phyloP scores from a whole-genome alignment of 2,329 filamentous ascomycete species.

The Fusarium begoniae region DNA sequence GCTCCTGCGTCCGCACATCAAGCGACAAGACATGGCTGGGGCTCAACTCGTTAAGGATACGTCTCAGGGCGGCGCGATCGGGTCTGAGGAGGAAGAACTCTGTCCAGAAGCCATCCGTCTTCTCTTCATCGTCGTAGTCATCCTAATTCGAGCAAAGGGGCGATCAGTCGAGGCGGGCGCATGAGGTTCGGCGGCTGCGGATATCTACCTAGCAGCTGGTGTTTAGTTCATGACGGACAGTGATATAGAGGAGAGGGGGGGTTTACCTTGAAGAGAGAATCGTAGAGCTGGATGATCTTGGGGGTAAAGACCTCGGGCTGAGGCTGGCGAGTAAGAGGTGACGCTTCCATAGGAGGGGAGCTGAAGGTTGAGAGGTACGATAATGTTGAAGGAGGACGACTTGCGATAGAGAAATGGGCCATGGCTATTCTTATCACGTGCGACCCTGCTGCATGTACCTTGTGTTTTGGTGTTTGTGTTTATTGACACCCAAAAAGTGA shows the following conservation, averaged over 20 bases:
- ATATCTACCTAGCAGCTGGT: conserved; percentile 40
- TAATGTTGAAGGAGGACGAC: conserved; percentile 24
- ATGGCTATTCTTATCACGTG: conserved; percentile 20
- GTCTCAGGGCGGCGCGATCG: conserved; percentile 73
- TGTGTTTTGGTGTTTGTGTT: neutral
- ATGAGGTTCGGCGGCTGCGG: conserved; percentile 13
- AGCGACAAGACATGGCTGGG: conserved; percentile 80
- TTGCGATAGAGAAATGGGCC: conserved; percentile 31
- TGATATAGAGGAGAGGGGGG: neutral
- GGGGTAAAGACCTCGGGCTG: conserved; percentile 91
- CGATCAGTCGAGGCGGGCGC: conserved; percentile 44
- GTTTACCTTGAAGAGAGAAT: conserved; percentile 79
- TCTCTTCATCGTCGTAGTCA: conserved; percentile 72
- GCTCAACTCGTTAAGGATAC: conserved; percentile 73
- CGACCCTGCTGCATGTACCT: neutral
- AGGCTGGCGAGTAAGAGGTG: conserved; percentile 91
- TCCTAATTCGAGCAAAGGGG: conserved; percentile 55
- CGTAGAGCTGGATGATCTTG: conserved; percentile 92
- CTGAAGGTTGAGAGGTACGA: conserved; percentile 15
- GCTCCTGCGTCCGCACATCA: conserved; percentile 79
- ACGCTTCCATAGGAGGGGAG: conserved; percentile 75
- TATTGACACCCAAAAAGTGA: conserved; percentile 1
- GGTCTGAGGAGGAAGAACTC: conserved; percentile 94
- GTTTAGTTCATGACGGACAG: conserved; percentile 28
- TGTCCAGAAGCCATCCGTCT: conserved; percentile 91